A percentile compares a stretch with the other conserved stretches of the same genome.
Conservation (phyloP, 1,139 yeast genomes). For the Suhomyces anneliseae region DNA sequence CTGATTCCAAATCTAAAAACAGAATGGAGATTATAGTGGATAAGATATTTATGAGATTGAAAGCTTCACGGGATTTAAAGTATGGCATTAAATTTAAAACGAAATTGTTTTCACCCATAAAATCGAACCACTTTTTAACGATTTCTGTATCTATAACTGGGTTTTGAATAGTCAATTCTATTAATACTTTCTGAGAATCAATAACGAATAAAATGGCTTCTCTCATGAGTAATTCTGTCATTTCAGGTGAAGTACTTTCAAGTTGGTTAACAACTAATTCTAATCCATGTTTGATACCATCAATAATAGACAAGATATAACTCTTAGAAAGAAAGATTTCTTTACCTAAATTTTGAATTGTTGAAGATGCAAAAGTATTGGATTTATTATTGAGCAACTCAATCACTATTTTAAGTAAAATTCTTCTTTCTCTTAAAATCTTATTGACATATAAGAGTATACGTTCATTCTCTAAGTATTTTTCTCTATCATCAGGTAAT, state of each 20-base stretch:
- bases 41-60: constrained; percentile 46
- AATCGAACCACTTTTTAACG: constrained; percentile 57
- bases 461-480: constrained; percentile 29
- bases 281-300: constrained; percentile 8
- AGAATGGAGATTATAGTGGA: constrained; percentile 50
- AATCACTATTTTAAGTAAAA: constrained; percentile 39
- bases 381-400: constrained; percentile 40
- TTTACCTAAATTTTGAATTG: constrained; percentile 41
- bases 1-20: constrained; percentile 54
- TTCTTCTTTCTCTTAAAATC: constrained; percentile 48
- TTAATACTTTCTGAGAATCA: constrained; percentile 46
- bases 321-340: constrained; percentile 32
- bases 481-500: constrained; percentile 38
- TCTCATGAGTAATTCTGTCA: constrained; percentile 26
- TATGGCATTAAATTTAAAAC: constrained; percentile 30
- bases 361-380: constrained; percentile 27
- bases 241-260: constrained; percentile 17
- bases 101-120: constrained; percentile 47
- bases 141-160: constrained; percentile 29
- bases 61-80: constrained; percentile 33
- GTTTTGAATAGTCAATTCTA: constrained; percentile 38
- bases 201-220: constrained; percentile 40
- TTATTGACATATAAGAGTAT: constrained; percentile 31
- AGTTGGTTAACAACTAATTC: constrained; percentile 3
- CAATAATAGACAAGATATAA: constrained; percentile 29